A percentile compares a stretch with the other conserved stretches of the same genome.
phyloP scores from a whole-genome alignment of 2,329 filamentous ascomycete genomes.

The Pseudogymnoascus pannorum region DNA sequence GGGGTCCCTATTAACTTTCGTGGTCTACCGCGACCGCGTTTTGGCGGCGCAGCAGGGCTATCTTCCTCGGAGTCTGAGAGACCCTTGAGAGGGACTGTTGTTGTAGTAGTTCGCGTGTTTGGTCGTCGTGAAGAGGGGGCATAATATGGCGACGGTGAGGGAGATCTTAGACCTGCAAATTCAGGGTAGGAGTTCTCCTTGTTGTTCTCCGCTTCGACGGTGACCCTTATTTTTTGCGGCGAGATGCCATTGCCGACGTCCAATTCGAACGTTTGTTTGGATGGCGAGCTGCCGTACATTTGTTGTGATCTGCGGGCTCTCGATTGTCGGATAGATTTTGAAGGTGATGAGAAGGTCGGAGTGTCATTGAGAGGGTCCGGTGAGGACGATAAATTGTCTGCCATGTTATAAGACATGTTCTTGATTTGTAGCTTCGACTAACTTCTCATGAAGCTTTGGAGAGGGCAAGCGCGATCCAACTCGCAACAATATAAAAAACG shows the following conservation, averaged over 20 bases:
- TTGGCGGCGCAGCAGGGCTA: conserved; percentile 28
- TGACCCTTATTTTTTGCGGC: conserved; percentile 29
- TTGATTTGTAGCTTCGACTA: not conserved
- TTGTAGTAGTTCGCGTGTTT: conserved; percentile 26
- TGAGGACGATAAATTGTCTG: conserved; percentile 24
- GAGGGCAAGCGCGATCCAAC: not conserved
- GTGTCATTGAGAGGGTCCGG: conserved; percentile 30
- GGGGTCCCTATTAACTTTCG: conserved; percentile 35
- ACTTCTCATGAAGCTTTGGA: not conserved
- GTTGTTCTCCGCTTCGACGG: conserved; percentile 28
- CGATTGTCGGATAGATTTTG: conserved; percentile 22
- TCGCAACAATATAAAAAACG: not conserved
- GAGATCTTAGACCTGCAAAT: conserved; percentile 11
- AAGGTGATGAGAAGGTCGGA: conserved; percentile 21
- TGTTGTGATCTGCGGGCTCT: conserved; percentile 20
- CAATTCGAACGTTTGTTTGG: conserved; percentile 29
- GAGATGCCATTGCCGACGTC: conserved; percentile 29
- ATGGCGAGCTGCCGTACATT: conserved; percentile 25
- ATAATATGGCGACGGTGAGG: conserved; percentile 16
- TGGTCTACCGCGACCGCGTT: conserved; percentile 34
- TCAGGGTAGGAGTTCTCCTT: conserved; percentile 19
- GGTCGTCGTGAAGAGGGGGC: conserved; percentile 15
- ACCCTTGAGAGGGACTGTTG: conserved; percentile 27
- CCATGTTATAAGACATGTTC: conserved; percentile 17
- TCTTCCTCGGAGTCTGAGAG: conserved; percentile 27